These are phyloP conservation scores for Ceriops zippeliana DNA, from an alignment of 345 rosid genomes.

Conservation along the genomic window DNA sequence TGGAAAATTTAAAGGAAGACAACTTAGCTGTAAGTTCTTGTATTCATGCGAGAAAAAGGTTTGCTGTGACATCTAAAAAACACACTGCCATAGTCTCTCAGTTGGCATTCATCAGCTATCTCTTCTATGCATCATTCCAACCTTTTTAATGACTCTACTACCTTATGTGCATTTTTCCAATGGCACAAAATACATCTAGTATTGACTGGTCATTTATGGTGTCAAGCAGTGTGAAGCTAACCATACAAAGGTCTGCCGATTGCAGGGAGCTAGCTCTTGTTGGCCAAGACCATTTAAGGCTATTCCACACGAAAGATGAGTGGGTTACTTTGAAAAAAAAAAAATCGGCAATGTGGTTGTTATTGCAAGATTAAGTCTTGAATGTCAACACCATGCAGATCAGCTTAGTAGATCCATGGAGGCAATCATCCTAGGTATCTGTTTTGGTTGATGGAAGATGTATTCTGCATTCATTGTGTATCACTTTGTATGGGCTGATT, in stretches of 20 bases:
- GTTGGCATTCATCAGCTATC: too few relatives aligned
- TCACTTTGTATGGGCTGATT: neutral
- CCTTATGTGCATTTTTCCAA: too few relatives aligned
- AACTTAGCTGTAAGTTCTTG: slow-evolving; percentile 48
- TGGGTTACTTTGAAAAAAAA: neutral
- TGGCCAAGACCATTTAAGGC: slow-evolving; percentile 65
- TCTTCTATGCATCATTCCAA: too few relatives aligned
- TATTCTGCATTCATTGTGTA: neutral
- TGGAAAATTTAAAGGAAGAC: slow-evolving; percentile 60
- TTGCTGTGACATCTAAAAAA: neutral
- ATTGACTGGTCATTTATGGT: too few relatives aligned
- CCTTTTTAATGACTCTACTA: too few relatives aligned
- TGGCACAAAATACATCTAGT: too few relatives aligned
- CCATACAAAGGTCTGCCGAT: neutral
- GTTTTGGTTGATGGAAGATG: neutral
- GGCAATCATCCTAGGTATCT: slow-evolving; percentile 17
- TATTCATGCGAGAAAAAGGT: neutral
- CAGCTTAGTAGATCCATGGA: slow-evolving; percentile 9
- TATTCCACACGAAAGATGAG: slow-evolving; percentile 36
- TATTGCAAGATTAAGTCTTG: neutral
- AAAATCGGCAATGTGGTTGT: neutral
- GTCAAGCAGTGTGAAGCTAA: neutral
- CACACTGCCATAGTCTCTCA: too few relatives aligned
- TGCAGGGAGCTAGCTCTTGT: slow-evolving; percentile 58
- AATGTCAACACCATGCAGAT: neutral